Conservation (phyloP, 2,329 filamentous ascomycete species). For the Pyricularia sp. region DNA sequence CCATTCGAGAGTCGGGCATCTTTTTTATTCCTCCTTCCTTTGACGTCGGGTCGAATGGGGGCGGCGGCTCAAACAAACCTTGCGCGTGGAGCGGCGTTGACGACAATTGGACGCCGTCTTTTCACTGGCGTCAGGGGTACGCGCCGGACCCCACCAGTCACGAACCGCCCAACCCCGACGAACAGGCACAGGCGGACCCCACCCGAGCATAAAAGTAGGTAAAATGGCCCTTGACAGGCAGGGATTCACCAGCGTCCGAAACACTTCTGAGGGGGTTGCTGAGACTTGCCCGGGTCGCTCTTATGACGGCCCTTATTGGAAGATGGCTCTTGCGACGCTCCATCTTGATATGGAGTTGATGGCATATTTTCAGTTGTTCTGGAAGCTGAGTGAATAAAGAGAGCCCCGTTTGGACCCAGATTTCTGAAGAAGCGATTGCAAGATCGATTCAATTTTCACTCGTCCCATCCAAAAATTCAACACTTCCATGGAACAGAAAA, state of each 20-base stretch:
- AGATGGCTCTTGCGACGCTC: background rate
- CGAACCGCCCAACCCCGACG: background rate
- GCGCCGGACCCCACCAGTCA: background rate
- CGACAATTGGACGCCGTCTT: background rate
- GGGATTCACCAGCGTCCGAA: background rate
- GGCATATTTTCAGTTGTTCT: background rate
- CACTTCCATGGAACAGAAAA: background rate
- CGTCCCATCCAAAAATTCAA: background rate
- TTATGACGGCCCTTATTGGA: background rate
- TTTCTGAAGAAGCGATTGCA: background rate
- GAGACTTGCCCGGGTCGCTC: background rate
- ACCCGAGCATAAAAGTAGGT: background rate
- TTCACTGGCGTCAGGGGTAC: background rate
- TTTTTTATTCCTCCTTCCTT: too few relatives aligned
- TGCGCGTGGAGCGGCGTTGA: background rate
- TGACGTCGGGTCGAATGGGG: background rate
- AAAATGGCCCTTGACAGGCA: background rate
- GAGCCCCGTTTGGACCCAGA: background rate
- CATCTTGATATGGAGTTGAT: background rate
- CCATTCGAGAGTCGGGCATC: background rate
- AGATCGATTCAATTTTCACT: background rate
- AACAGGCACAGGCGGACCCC: background rate
- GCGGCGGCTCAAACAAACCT: conserved; percentile 6
- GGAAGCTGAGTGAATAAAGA: background rate
- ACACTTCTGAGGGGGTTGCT: background rate